phyloP scores from a whole-genome alignment of 495 filamentous ascomycete species.

The Aspergillus ellipticus region DNA sequence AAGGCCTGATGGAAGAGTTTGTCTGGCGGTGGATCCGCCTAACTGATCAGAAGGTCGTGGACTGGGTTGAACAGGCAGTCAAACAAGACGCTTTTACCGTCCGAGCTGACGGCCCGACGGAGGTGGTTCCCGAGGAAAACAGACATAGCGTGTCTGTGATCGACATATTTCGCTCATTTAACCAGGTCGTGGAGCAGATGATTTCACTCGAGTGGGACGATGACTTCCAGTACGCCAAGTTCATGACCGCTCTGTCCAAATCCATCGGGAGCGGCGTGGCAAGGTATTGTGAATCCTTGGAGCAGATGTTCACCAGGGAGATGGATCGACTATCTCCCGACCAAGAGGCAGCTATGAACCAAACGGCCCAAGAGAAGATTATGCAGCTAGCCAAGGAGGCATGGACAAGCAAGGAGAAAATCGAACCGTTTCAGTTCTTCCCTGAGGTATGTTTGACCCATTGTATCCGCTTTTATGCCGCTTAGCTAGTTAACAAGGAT shows the following conservation, averaged over 20 bases:
- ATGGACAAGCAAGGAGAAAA: constrained; percentile 90
- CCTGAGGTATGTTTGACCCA: constrained; percentile 61
- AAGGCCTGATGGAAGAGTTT: constrained; percentile 80
- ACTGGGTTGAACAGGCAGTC: constrained; percentile 85
- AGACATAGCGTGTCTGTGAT: constrained; percentile 90
- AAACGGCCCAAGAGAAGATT: constrained; percentile 86
- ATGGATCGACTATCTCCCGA: constrained; percentile 89
- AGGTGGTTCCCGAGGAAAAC: constrained; percentile 70
- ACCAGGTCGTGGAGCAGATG: constrained; percentile 82
- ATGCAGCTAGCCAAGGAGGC: constrained; percentile 91
- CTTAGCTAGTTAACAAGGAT: constrained; percentile 11
- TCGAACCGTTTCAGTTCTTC: constrained; percentile 97
- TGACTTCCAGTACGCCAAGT: constrained; percentile 88
- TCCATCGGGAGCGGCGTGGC: constrained; percentile 78
- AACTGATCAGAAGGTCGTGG: constrained; percentile 72
- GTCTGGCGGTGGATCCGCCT: constrained; percentile 91
- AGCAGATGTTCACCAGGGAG: constrained; percentile 81
- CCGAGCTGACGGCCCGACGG: constrained; percentile 53
- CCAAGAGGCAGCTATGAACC: constrained; percentile 71
- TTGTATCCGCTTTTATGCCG: neutral
- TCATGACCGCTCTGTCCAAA: constrained; percentile 94
- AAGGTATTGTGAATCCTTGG: constrained; percentile 87
- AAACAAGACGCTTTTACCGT: constrained; percentile 82
- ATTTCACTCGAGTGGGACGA: constrained; percentile 86
- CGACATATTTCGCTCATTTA: constrained; percentile 92